Conservation (phyloP, 805 yeast genomes). For the Phaffomyces thermotolerans region DNA sequence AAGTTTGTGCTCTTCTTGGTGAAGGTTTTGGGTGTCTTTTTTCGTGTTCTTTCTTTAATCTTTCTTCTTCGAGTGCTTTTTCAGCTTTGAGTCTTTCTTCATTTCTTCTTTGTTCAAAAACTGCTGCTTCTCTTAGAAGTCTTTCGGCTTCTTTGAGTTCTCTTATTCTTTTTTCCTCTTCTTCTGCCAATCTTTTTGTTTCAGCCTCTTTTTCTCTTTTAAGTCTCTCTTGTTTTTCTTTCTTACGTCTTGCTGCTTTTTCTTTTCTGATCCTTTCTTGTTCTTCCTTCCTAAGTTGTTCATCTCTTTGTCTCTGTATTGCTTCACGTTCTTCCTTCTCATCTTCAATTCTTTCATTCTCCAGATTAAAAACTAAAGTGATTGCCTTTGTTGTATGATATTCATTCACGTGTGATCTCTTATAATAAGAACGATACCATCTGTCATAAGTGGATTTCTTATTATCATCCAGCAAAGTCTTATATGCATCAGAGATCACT, state of each 20-base stretch:
- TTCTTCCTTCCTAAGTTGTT: not conserved
- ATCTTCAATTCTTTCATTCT: not conserved
- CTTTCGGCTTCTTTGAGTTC: not conserved
- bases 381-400: not conserved
- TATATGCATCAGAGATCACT: slow-evolving; percentile 12
- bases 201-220: not conserved
- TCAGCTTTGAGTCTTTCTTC: slow-evolving; percentile 4
- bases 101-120: slow-evolving; percentile 15
- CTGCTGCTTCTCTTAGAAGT: slow-evolving; percentile 17
- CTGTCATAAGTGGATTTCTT: slow-evolving; percentile 8
- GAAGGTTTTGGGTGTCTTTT: too few species aligned
- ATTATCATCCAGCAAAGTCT: slow-evolving; percentile 4
- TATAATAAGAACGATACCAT: slow-evolving; percentile 14
- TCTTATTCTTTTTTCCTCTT: slow-evolving; percentile 1
- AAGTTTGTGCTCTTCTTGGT: too few species aligned
- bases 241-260: not conserved
- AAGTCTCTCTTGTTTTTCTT: slow-evolving; percentile 5
- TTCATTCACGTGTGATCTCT: slow-evolving; percentile 3
- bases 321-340: not conserved
- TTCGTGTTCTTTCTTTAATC: not conserved
- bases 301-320: not conserved
- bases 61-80: not conserved
- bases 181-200: not conserved
- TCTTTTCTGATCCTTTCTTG: not conserved
- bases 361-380: not conserved